Base-by-base conservation (phyloP, 192 early-diverging fungal species). In the Rhizophagus sp. region DNA sequence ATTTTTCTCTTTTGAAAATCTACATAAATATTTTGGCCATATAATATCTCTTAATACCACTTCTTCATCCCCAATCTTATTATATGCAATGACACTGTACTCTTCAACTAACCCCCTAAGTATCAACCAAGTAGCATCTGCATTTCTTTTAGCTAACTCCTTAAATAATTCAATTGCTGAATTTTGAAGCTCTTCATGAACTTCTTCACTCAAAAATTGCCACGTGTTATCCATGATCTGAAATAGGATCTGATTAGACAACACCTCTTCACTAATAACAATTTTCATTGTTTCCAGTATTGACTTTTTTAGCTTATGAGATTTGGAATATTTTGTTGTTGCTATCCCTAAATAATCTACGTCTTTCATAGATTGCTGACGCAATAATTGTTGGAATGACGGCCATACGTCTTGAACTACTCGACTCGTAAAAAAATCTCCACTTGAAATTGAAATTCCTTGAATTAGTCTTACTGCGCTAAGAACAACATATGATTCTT, bases 391-490 rank as follows among this genome's bases (percentile, higher is more conserved):
- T 70, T 83, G 71, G 71, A 86, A 84, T 61, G 66, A 34, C 63
- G 87, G 87, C 87, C 87, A 88, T 30, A 86, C 76, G 47, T 86
- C 82, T 7, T 83, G 27, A 30, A 84, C 61, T 24, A 88, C 78
- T 67, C 85, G 77, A 15, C 69, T 49, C 6, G 79, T 76, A 39
- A 88, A 52, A 62, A 86, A 88, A 41, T 88, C 87, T 7, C 81
- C 84, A 9, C 81, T 82, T 22, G 67, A 34, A 57, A 79, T 72
- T 25, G 87, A 63, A 24, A 88, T 57, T 47, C n/a, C 65, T 67
- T 88, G 76, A 11, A 88, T 78, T 19, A 85, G 75, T 34, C 27
- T 25, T 11, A 63, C 76, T 12, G 87, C 83, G 50, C 82, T 61
- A 24, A 86, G 80, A n/a, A 81, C 66, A 10, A 88, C 85, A 52